These are phyloP conservation scores for Pichia sp. DNA, from an alignment of 1,139 yeast species.

Conservation along the genomic window DNA sequence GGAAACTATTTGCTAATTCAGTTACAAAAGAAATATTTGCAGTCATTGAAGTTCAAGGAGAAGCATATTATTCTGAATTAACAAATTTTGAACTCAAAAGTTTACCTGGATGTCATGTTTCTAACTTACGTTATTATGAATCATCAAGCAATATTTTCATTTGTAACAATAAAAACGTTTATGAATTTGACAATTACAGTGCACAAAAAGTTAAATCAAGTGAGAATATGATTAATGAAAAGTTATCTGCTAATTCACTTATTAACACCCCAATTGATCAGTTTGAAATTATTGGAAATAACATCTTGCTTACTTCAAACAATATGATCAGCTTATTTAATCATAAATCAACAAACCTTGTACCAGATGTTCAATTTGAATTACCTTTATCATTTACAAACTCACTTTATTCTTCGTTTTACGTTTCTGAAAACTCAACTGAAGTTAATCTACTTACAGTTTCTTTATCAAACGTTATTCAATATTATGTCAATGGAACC, in stretches of 20 bases:
- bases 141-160: conserved; percentile 6
- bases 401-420: conserved; percentile 3
- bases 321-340: conserved; percentile 5
- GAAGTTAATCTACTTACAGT: conserved; percentile 20
- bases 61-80: background rate
- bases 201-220: background rate
- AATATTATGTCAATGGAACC: conserved; percentile 26
- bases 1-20: background rate
- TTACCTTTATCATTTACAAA: conserved; percentile 7
- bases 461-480: conserved; percentile 17
- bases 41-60: background rate
- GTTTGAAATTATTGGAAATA: conserved; percentile 6
- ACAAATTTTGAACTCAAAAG: background rate
- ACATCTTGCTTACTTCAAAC: conserved; percentile 3
- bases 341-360: conserved; percentile 15
- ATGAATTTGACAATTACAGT: conserved; percentile 4
- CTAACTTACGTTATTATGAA: conserved; percentile 1
- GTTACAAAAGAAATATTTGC: background rate
- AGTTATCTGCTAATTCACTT: conserved; percentile 9
- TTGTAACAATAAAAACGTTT: conserved; percentile 6
- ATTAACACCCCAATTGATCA: conserved; percentile 2
- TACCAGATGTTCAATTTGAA: conserved; percentile 10
- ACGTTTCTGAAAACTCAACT: conserved; percentile 19
- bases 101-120: conserved; percentile 3
- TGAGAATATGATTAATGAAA: background rate